Evolutionary conservation across 2,329 filamentous ascomycete genomes (phyloP), one percentile per base, ranked within the genome.

Genomic region (Cordyceps farinosa): DNA sequence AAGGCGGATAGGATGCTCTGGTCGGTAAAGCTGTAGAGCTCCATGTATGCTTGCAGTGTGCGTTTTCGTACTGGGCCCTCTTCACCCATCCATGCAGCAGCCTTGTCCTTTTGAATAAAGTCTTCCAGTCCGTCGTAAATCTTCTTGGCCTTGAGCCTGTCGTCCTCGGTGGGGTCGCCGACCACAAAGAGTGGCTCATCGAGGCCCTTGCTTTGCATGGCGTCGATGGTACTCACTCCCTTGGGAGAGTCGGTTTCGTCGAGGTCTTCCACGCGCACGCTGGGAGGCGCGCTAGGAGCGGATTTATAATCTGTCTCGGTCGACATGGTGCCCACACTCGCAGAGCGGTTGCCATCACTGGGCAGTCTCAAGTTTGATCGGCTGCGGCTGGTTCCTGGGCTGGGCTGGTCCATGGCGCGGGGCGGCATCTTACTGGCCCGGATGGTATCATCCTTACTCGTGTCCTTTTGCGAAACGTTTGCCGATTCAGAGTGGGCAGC

Each of bases 81-180:
- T 69, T 95, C 91, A 69, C 95, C 95, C 76, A 97, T 88, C 88
- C 92, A 96, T 34, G 92, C 85, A 32, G 93, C 92, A 17, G 93
- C 92, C 72, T 90, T 89, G 38, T 89, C 87, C 71, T 91, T 92
- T 47, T 84, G 83, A 29, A 95, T 87, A 65, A 93, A 90, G 58
- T 91, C 88, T 71, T 97, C 92, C 65, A 89, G 86, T 45, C 93
- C 92, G 63, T 94, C 89, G 72, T 86, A 98, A 47, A 99, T 92
- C 71, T 87, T 88, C 69, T 88, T 84, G 1, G 94, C 95, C 72
- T 90, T 91, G 68, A 90, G 85, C 27, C 84, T 82, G 69, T 97
- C 92, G 63, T 90, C 87, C 44, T 87, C 84, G 1, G 85, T 83
- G 8, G 84, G 84, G 30, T 86, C 82, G 38, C 84, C 84, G 38